A percentile compares a stretch with the other conserved stretches of the same genome.
These are phyloP conservation scores for Fusarium sp. DNA, from an alignment of 2,329 filamentous ascomycete species.

Conservation along the genomic window DNA sequence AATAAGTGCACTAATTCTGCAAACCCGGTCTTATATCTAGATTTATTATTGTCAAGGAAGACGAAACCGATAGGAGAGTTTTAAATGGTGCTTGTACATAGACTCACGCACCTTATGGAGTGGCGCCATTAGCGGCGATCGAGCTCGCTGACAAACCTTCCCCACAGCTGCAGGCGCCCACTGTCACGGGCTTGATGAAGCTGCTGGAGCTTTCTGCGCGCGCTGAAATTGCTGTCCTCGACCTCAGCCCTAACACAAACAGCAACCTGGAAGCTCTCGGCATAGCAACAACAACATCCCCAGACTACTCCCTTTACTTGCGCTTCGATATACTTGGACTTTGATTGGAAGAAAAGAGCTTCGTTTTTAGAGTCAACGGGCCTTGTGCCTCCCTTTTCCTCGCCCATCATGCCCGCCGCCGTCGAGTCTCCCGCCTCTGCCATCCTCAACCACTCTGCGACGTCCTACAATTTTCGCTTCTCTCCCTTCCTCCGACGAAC, in stretches of 20 bases:
- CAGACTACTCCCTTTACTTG: not conserved
- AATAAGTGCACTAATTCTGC: no score
- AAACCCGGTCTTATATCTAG: no score
- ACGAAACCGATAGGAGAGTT: no score
- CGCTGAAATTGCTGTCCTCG: slow-evolving; percentile 17
- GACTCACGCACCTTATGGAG: not conserved
- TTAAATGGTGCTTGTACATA: no score
- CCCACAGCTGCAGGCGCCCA: slow-evolving; percentile 16
- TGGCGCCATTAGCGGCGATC: slow-evolving; percentile 19
- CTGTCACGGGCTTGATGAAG: slow-evolving; percentile 22
- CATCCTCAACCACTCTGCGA: slow-evolving; percentile 72
- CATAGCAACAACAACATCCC: slow-evolving; percentile 1
- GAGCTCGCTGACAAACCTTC: slow-evolving; percentile 40
- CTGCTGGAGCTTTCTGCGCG: slow-evolving; percentile 35
- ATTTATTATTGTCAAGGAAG: no score
- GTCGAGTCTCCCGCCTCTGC: slow-evolving; percentile 53
- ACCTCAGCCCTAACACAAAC: slow-evolving; percentile 22
- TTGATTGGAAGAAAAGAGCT: not conserved
- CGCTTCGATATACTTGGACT: not conserved
- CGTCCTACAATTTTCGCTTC: slow-evolving; percentile 83
- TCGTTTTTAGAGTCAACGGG: not conserved
- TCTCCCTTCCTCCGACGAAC: slow-evolving; percentile 86
- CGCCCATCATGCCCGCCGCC: slow-evolving; percentile 51
- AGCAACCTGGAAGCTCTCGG: slow-evolving; percentile 1
- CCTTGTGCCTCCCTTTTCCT: slow-evolving; percentile 26